Base-by-base conservation (phyloP, 768 basidiomycete species). In the Fomitopsis pulvina region DNA sequence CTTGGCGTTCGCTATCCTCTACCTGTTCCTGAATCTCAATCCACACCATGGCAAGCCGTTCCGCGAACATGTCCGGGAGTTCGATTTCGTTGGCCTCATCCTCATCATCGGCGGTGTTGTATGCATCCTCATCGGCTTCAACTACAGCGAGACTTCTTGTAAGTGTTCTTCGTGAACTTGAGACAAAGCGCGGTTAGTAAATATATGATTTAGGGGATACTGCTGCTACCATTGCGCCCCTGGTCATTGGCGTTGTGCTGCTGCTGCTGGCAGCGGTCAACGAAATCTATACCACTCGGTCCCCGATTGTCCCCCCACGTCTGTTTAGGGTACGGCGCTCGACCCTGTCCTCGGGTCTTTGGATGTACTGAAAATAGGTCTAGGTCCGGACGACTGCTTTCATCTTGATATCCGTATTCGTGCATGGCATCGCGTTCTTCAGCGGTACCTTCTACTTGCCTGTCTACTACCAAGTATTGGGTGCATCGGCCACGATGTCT, bases 1-100 rank as follows among this genome's bases (percentile, higher is more conserved):
- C 38, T 55, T 83, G 26, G 83, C 83, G 4, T 79, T 73, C 21
- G 66, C 55, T 1, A 57, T 87, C 29, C 68, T 91, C 3, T 86
- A 88, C 60, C 73, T 78, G 61, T 89, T 85, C 72, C 74, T 91
- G 32, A 84, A 88, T 56, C 71, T 90, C n/a, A 89, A 90, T 57
- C 86, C 88, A 0, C 84, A 79, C 48, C 71, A 79, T 48, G 76
- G 76, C 7, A 77, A 73, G 48, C 70, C 82, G 0, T 63, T 87
- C 40, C 68, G 66, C 12, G 65, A 85, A 48, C 82, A 90, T 60
- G 55, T 78, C n/a, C 55, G 60, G 7, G 78, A 83, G 44, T 86
- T 91, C 52, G 88, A 91, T 63, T 86, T 87, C 53, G 28, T 81
- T 10, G 88, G 88, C 7, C 71, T 91, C 9, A 29, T 68, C 26